A percentile compares a stretch with the other conserved stretches of the same genome.
Conservation (phyloP, 495 filamentous ascomycete species). For the Penicillium canescens region DNA sequence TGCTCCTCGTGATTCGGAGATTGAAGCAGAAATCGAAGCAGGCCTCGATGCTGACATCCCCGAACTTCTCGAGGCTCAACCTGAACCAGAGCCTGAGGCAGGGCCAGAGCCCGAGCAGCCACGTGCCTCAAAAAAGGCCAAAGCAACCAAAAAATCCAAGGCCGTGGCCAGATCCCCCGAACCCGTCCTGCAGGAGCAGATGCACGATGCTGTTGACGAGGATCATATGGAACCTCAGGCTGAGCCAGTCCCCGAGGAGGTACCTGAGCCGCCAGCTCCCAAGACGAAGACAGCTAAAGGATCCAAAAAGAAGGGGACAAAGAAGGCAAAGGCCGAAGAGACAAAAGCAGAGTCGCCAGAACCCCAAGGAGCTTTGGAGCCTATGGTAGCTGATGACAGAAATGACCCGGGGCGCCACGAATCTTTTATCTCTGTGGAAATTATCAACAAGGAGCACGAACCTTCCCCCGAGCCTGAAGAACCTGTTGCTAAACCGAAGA, state of each 20-base stretch:
- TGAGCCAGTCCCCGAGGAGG: conserved; percentile 14
- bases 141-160: conserved; percentile 41
- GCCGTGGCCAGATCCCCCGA: conserved; percentile 19
- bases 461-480: conserved; percentile 31
- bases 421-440: conserved; percentile 42
- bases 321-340: conserved; percentile 27
- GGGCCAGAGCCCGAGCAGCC: conserved; percentile 23
- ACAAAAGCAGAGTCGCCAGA: conserved; percentile 29
- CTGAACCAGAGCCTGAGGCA: not conserved
- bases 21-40: conserved; percentile 67
- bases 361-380: conserved; percentile 12
- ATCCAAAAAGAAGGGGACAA: conserved; percentile 29
- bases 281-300: conserved; percentile 24
- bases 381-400: conserved; percentile 29
- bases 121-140: conserved; percentile 35
- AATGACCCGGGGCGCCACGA: conserved; percentile 38
- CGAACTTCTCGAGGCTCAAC: conserved; percentile 7
- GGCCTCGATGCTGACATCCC: conserved; percentile 51
- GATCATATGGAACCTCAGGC: conserved; percentile 3
- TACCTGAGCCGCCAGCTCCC: conserved; percentile 35
- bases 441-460: conserved; percentile 22
- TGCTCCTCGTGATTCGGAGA: conserved; percentile 60
- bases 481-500: conserved; percentile 25
- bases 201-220: conserved; percentile 6
- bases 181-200: not conserved